Base-by-base conservation (phyloP, 2,329 filamentous ascomycete species). In the Fusarium robinianum region DNA sequence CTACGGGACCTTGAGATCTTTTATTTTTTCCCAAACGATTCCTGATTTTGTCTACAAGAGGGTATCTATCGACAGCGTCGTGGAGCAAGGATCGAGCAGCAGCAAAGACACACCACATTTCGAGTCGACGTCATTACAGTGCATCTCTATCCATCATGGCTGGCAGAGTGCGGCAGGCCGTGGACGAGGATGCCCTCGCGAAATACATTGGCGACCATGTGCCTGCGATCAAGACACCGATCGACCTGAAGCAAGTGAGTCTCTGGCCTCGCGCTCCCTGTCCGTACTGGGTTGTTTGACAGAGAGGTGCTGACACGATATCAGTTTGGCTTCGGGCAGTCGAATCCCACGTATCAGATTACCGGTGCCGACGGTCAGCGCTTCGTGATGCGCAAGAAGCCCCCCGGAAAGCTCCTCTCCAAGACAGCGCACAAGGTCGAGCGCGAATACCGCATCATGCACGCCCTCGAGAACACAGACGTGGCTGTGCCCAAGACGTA, bases 351-450 rank as follows among this genome's bases (percentile, higher is more conserved):
- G 3, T 99, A 97, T 72, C 89, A 92, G 63, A 78, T 97, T 63
- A 95, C 84, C 11, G 84, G 84, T 38, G 76, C 82, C 55, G 77
- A 83, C 64, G 82, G 84, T 37, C 69, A 75, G 57, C 83, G 84
- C 64, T 96, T 85, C 72, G 94, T 99, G 22, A 80, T 97, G 75
- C 89, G 94, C 67, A 97, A 99, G 80, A 97, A 97, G 73, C 94
- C 94, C 1, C 92, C 94, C n/a, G 94, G 94, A 53, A 84, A 86
- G 72, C 84, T 99, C 25, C 79, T 97, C 35, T 96, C 90, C 60
- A 90, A 90, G 73, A 92, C 92, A 3, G 94, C 94, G 8, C 94
- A 99, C 74, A 88, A 92, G 68, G 92, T 99, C 63, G 94, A 99
- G 73, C 87, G 94, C 61, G 94, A 99, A 71, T 94, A 94, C 73